Conservation (phyloP, 169 alveolate species). For the Cytauxzoon felis region DNA sequence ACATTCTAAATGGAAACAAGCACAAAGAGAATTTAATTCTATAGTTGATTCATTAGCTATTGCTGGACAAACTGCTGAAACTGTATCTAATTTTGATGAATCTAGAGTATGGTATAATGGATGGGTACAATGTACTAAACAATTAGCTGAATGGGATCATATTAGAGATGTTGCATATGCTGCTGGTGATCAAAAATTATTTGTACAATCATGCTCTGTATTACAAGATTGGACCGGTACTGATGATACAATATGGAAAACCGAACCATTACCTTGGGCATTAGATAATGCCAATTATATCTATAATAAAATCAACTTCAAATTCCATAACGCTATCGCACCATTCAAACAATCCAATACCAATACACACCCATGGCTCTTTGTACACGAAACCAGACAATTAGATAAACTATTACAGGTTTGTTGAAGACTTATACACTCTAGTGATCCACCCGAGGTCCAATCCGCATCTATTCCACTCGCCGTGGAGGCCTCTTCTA, state of each 20-base stretch:
- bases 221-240: constrained; percentile 65
- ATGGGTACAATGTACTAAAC: constrained; percentile 71
- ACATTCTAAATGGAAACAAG: constrained; percentile 57
- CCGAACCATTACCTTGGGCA: not conserved
- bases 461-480: too few species aligned
- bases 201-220: constrained; percentile 56
- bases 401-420: not conserved
- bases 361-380: constrained; percentile 1
- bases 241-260: not conserved
- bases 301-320: constrained; percentile 5
- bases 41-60: constrained; percentile 41
- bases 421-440: too few species aligned
- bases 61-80: constrained; percentile 62
- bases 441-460: too few species aligned
- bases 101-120: constrained; percentile 71
- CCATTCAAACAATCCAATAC: constrained; percentile 9
- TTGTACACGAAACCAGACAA: constrained; percentile 1
- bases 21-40: constrained; percentile 54
- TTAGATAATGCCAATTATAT: constrained; percentile 26
- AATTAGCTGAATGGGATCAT: constrained; percentile 68
- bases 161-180: constrained; percentile 66
- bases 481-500: too few species aligned
- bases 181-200: constrained; percentile 60
- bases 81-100: constrained; percentile 64
- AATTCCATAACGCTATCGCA: constrained; percentile 18